These are phyloP conservation scores for Rhizopus microsporus DNA, from an alignment of 371 early-diverging fungal species.

Conservation along the genomic window DNA sequence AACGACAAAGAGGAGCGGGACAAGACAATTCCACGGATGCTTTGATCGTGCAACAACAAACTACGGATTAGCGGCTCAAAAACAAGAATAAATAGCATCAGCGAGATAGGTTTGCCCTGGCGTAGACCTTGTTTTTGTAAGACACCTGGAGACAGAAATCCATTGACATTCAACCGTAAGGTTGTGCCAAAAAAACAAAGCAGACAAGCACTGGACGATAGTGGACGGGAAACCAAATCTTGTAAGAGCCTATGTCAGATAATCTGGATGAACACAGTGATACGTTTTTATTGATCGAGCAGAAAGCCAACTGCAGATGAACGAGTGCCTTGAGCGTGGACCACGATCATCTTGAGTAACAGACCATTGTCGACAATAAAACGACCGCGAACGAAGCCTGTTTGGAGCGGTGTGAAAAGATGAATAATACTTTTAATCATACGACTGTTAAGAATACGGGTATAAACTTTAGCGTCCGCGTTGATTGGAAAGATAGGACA, in stretches of 20 bases:
- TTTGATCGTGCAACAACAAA: neutral
- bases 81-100: slow-evolving; percentile 32
- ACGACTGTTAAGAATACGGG: slow-evolving; percentile 14
- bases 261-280: slow-evolving; percentile 24
- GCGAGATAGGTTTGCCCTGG: slow-evolving; percentile 34
- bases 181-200: slow-evolving; percentile 6
- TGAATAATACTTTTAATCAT: neutral
- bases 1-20: neutral
- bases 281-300: slow-evolving; percentile 5
- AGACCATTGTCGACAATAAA: slow-evolving; percentile 21
- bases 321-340: neutral
- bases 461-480: slow-evolving; percentile 32
- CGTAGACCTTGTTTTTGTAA: slow-evolving; percentile 21
- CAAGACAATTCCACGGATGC: slow-evolving; percentile 3
- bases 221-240: slow-evolving; percentile 8
- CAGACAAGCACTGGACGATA: slow-evolving; percentile 3
- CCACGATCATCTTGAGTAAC: slow-evolving; percentile 1
- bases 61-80: slow-evolving; percentile 30
- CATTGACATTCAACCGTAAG: slow-evolving; percentile 11
- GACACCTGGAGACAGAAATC: slow-evolving; percentile 10
- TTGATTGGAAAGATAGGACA: slow-evolving; percentile 31
- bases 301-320: slow-evolving; percentile 9
- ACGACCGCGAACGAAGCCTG: slow-evolving; percentile 13
- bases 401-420: slow-evolving; percentile 8
- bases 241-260: slow-evolving; percentile 5